Conservation (phyloP, 257 asterid genomes). For the Solanum peruvianum region DNA sequence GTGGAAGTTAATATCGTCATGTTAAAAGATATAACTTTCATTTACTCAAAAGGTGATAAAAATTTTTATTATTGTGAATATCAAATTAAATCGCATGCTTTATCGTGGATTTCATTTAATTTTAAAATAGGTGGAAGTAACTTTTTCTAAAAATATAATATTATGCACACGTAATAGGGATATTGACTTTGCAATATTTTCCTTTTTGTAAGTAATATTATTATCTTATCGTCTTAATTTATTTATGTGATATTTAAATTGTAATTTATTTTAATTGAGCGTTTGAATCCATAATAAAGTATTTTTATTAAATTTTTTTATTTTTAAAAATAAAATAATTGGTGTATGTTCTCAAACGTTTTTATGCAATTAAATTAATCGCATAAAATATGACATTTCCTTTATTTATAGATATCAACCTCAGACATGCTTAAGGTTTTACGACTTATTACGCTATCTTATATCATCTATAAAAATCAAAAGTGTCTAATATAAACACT, state of each 20-base stretch:
- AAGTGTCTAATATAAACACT: no score
- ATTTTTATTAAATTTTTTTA: no score
- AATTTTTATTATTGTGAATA: not conserved
- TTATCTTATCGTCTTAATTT: no score
- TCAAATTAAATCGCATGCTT: not conserved
- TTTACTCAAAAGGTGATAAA: not conserved
- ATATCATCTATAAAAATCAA: rapidly evolving
- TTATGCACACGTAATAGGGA: not conserved
- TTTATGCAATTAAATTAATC: rapidly evolving
- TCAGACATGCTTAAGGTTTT: not conserved
- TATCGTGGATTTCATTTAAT: not conserved
- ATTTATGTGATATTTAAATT: rapidly evolving
- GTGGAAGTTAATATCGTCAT: not conserved
- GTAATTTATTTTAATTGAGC: rapidly evolving
- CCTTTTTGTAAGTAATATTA: no score
- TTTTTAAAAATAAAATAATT: no score
- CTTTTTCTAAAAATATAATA: no score
- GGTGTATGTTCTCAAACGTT: rapidly evolving
- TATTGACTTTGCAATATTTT: no score
- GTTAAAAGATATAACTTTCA: not conserved
- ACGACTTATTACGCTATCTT: not conserved
- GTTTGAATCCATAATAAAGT: no score
- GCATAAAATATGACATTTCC: no score
- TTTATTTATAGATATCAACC: not conserved
- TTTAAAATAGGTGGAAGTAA: not conserved